These are phyloP conservation scores for Schizopora paradoxa DNA, from an alignment of 1,284 basidiomycete genomes.

Conservation along the genomic window DNA sequence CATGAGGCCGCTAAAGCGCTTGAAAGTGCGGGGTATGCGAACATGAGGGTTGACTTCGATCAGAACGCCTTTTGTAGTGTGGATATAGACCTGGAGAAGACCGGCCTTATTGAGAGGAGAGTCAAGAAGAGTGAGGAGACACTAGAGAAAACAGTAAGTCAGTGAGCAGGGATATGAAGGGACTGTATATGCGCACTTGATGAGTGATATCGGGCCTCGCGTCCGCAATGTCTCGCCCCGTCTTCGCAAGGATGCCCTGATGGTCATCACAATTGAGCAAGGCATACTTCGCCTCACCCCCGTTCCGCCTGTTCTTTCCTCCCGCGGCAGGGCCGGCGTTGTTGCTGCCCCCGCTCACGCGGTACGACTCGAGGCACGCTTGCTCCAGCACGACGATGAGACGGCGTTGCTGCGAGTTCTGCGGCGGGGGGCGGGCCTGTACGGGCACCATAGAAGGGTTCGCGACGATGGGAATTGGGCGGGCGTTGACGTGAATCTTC, in stretches of 20 bases:
- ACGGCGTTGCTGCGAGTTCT: conserved; percentile 40
- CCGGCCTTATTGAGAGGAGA: conserved; percentile 98
- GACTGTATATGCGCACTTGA: conserved; percentile 70
- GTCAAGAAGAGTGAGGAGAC: conserved; percentile 93
- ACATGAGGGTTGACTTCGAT: conserved; percentile 99
- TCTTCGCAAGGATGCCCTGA: conserved; percentile 97
- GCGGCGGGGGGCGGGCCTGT: conserved; percentile 74
- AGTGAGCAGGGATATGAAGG: conserved; percentile 4
- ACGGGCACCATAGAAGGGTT: conserved; percentile 80
- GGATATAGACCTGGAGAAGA: conserved; percentile 95
- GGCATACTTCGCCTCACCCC: conserved; percentile 90
- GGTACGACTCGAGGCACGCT: conserved; percentile 94
- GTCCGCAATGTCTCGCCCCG: conserved; percentile 96
- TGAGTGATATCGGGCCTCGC: conserved; percentile 98
- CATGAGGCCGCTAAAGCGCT: conserved; percentile 98
- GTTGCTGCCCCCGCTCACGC: conserved; percentile 56
- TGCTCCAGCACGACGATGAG: conserved; percentile 85
- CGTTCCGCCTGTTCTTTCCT: conserved; percentile 46
- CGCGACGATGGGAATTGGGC: conserved; percentile 37
- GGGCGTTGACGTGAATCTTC: conserved; percentile 7
- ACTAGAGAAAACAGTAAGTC: conserved; percentile 44
- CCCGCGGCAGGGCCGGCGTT: conserved; percentile 33
- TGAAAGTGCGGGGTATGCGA: conserved; percentile 96
- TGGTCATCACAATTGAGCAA: conserved; percentile 99
- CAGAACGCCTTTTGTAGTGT: conserved; percentile 93